Evolutionary conservation across 179 eudicot genomes (phyloP).

Genomic region (Sideroxylon spinosum): DNA sequence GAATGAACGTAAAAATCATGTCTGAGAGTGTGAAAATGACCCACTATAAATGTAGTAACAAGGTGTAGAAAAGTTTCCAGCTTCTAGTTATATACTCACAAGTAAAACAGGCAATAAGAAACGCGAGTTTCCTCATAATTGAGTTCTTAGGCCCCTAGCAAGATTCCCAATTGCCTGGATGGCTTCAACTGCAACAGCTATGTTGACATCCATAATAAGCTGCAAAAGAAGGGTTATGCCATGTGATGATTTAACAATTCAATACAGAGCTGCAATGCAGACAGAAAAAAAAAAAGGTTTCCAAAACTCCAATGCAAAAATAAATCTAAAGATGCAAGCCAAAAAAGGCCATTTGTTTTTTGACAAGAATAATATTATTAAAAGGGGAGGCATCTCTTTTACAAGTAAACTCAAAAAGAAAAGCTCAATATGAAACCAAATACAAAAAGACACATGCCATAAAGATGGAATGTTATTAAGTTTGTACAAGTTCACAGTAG

Average conservation of each 20-base stretch:
- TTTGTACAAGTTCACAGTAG: background rate
- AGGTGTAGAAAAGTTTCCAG: background rate
- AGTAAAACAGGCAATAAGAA: constrained; percentile 83
- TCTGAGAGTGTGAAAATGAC: background rate
- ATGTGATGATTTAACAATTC: background rate
- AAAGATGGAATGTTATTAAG: background rate
- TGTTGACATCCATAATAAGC: constrained; percentile 91
- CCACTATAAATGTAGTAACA: background rate
- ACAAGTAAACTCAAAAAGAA: no score
- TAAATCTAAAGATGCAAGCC: no score
- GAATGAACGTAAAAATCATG: background rate
- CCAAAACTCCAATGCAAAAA: no score
- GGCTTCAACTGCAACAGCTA: constrained; percentile 95
- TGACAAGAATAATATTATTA: no score
- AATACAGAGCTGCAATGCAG: background rate
- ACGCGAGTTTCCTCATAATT: constrained; percentile 82
- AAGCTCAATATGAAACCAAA: background rate
- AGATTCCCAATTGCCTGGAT: constrained; percentile 97
- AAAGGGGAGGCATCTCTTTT: no score
- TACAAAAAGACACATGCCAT: background rate
- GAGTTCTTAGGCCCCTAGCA: constrained; percentile 78
- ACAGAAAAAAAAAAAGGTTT: background rate
- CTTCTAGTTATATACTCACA: constrained; percentile 42
- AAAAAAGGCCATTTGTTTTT: no score
- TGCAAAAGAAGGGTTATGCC: constrained; percentile 27